Evolutionary conservation across 176 grass and related monocot species (phyloP).

Genomic region (Cenchrus purpureus): DNA sequence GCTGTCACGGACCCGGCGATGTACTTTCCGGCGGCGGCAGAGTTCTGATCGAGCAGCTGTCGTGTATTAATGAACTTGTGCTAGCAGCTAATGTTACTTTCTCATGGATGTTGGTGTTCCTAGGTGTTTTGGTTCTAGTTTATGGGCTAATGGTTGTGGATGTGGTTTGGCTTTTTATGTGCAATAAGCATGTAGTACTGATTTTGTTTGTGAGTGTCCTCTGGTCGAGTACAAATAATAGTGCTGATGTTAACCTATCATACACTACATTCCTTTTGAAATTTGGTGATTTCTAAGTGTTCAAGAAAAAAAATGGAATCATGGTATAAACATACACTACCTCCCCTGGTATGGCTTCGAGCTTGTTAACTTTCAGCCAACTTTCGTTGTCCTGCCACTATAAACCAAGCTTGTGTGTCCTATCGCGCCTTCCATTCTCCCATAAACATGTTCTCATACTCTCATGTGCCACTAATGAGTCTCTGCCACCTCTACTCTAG

Average conservation of each 20-base stretch:
- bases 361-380: too few species aligned
- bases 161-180: conserved; percentile 7
- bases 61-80: background rate
- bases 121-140: conserved; percentile 11
- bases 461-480: too few species aligned
- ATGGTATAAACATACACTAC: too few species aligned
- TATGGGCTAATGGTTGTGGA: background rate
- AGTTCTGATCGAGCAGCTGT: conserved; percentile 31
- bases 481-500: too few species aligned
- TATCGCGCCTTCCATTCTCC: too few species aligned
- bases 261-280: background rate
- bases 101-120: background rate
- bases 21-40: conserved; percentile 27
- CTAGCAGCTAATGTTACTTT: conserved; percentile 36
- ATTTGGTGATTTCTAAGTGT: background rate
- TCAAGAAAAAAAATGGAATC: too few species aligned
- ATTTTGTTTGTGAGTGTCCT: conserved; percentile 5
- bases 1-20: conserved; percentile 16
- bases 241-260: conserved; percentile 1
- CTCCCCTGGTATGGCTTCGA: too few species aligned
- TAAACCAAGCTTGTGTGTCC: too few species aligned
- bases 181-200: conserved; percentile 45
- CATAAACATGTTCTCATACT: too few species aligned
- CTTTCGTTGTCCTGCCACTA: too few species aligned
- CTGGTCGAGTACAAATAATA: conserved; percentile 17